phyloP scores from a whole-genome alignment of 2,329 filamentous ascomycete species.

The Chrysoporthe puriensis region DNA sequence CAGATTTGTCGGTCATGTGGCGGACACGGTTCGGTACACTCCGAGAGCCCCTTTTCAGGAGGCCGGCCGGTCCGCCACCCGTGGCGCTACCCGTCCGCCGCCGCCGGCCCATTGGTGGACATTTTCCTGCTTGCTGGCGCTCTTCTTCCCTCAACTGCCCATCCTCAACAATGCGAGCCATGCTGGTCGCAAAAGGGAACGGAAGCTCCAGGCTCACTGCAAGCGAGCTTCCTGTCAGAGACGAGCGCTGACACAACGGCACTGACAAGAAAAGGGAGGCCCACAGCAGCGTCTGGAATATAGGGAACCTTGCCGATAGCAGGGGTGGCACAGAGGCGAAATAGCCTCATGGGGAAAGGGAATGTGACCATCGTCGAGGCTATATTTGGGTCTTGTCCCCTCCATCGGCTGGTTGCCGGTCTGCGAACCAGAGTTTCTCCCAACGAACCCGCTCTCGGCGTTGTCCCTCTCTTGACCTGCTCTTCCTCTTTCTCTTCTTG shows the following conservation, averaged over 20 bases:
- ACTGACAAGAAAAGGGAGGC: neutral
- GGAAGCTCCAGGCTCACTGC: neutral
- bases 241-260: neutral
- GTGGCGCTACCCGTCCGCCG: neutral
- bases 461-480: neutral
- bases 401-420: neutral
- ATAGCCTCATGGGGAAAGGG: neutral
- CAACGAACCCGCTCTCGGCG: neutral
- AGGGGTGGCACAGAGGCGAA: slow-evolving; percentile 12
- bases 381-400: slow-evolving; percentile 3
- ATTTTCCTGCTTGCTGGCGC: neutral
- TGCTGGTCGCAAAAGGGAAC: slow-evolving; percentile 5
- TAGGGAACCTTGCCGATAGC: slow-evolving; percentile 11
- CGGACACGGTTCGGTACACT: slow-evolving; percentile 7
- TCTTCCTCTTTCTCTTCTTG: neutral
- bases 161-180: neutral
- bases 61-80: slow-evolving; percentile 20
- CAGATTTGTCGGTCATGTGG: neutral
- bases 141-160: neutral
- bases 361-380: neutral
- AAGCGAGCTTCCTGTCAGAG: neutral
- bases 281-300: slow-evolving; percentile 15
- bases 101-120: slow-evolving; percentile 25
- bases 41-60: slow-evolving; percentile 10
- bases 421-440: neutral